Evolutionary conservation across 1,284 basidiomycete genomes (phyloP).

Genomic region (Rhodotorula sp.): DNA sequence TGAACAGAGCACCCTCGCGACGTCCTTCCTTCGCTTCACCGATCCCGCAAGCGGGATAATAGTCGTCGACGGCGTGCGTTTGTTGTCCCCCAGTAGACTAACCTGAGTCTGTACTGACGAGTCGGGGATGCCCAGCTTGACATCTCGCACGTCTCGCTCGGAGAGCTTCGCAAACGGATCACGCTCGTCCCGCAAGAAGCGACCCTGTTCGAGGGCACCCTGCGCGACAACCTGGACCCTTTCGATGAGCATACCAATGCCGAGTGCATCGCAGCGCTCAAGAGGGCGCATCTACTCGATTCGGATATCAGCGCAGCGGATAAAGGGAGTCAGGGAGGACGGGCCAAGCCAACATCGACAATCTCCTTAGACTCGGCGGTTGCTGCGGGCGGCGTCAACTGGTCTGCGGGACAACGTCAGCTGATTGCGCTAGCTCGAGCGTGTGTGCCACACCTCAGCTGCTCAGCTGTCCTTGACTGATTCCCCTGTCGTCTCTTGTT

Average conservation of each 20-base stretch:
- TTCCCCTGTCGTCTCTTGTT: too few relatives aligned
- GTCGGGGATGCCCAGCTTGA: conserved; percentile 57
- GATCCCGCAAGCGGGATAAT: conserved; percentile 79
- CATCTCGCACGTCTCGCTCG: conserved; percentile 56
- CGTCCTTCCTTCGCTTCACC: conserved; percentile 79
- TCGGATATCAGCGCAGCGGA: neutral
- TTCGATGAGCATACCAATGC: conserved; percentile 64
- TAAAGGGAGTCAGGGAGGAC: too few relatives aligned
- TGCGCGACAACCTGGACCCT: conserved; percentile 81
- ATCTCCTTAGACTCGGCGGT: conserved; percentile 44
- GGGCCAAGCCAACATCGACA: neutral
- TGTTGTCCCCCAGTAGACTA: too few relatives aligned
- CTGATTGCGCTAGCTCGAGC: conserved; percentile 49
- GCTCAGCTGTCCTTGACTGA: neutral
- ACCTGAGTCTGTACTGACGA: neutral
- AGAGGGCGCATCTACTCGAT: conserved; percentile 54
- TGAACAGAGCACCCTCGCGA: conserved; percentile 62
- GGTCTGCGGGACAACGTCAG: conserved; percentile 48
- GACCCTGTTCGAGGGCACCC: conserved; percentile 76
- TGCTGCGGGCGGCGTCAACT: conserved; percentile 47
- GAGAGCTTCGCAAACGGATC: conserved; percentile 35
- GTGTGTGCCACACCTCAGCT: neutral
- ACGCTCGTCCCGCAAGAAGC: conserved; percentile 55
- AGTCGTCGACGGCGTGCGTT: conserved; percentile 63
- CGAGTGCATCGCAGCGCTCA: conserved; percentile 14